phyloP scores from a whole-genome alignment of 1,284 basidiomycete species.

The Ganoderma boninense region DNA sequence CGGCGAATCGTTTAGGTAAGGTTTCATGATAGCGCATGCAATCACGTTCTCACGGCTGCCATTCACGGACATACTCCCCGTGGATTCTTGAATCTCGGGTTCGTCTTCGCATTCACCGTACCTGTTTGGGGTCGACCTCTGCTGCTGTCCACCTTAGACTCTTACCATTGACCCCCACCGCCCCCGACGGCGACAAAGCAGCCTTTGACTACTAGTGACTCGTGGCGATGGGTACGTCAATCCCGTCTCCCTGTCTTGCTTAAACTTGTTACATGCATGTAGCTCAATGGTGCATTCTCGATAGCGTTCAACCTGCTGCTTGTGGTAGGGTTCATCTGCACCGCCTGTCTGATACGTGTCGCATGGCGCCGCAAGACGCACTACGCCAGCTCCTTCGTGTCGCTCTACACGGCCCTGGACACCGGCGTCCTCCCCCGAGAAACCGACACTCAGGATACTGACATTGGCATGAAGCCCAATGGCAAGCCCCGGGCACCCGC shows the following conservation, averaged over 20 bases:
- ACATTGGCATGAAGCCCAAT: background rate
- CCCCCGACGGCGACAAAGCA: background rate
- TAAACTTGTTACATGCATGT: background rate
- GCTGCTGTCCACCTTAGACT: background rate
- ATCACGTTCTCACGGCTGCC: conserved; percentile 7
- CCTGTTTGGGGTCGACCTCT: background rate
- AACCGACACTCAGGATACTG: no score
- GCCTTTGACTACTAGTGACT: background rate
- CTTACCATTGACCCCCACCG: background rate
- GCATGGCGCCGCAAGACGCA: background rate
- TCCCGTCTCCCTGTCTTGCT: background rate
- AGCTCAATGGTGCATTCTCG: no score
- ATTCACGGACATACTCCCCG: background rate
- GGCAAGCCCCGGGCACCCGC: background rate
- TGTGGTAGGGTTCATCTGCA: conserved; percentile 1
- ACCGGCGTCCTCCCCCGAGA: conserved; percentile 15
- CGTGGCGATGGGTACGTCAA: background rate
- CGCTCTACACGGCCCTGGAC: conserved; percentile 15
- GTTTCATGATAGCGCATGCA: background rate
- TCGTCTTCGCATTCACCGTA: conserved; percentile 3
- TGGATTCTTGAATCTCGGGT: background rate
- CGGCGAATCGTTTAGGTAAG: background rate
- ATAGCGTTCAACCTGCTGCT: conserved; percentile 3
- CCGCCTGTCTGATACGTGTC: conserved; percentile 1
- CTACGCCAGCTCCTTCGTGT: conserved; percentile 17